Base-by-base conservation (phyloP, 78 protist genomes). In the Dictyostelium citrinum region DNA sequence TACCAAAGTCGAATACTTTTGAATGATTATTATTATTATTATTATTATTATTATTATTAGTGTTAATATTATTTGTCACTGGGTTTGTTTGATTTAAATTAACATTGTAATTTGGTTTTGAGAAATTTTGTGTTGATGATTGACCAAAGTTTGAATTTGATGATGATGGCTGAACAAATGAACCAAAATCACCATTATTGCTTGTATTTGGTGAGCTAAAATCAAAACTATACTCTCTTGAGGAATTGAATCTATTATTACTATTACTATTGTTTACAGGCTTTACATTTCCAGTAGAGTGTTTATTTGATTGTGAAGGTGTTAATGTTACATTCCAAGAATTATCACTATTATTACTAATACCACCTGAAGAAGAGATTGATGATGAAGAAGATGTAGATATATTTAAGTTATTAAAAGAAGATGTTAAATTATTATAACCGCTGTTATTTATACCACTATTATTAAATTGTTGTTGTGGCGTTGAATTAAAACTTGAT, bases 81-180 rank as follows among this genome's bases (percentile, higher is more conserved):
- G 60, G 16, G 2, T 58, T 41, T 35, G n/a, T 39, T 22, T 39
- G 12, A 61, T 85, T 85, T 61, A 85, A 61, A 76, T 85, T 71
- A 17, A 85, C 58, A 76, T 72, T 76, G 49, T 85, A 85, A 17
- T 85, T 85, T 75, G 91, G 91, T 85, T 85, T 84, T 2, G 60
- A 60, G 41, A 58, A 39, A 49, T 72, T 10, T 70, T 33, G 67
- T 8, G 29, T 37, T 49, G 60, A 49, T 49, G 58, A 49, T 49
- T 49, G 58, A 14, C 58, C 58, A 49, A 14, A 14, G 60, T 49
- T 49, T 49, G 22, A 0, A 16, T 16, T 49, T 49, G 60, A 49
- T 49, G 83, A 29, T 41, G 49, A 39, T 46, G 84, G 29, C 20
- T 10, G 8, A 22, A 27, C 41, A 67, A 67, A 67, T 67, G 75